These are phyloP conservation scores for Discostella pseudostelligera DNA, from an alignment of 108 stramenopile species.

Conservation along the genomic window DNA sequence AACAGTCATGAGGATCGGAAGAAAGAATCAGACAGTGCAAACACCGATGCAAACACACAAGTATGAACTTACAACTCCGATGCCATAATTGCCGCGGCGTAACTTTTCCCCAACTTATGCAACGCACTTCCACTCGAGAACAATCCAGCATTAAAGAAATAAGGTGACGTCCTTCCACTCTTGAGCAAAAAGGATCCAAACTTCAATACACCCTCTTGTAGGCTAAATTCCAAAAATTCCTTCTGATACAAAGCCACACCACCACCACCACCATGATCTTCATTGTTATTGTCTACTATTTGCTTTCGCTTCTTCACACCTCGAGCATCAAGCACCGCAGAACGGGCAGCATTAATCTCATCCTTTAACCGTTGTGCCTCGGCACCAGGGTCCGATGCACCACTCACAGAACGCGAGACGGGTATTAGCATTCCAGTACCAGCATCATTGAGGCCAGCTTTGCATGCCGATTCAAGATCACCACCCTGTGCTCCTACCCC, in stretches of 20 bases:
- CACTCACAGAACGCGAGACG: conserved; percentile 90
- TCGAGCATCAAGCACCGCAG: conserved; percentile 7
- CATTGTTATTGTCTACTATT: conserved; percentile 3
- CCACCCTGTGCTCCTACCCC: conserved; percentile 99
- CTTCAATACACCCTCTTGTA: conserved; percentile 85
- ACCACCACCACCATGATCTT: no score
- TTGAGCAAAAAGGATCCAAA: conserved; percentile 98
- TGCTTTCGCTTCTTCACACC: conserved; percentile 3
- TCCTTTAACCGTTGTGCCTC: conserved; percentile 83
- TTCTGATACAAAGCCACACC: conserved; percentile 75
- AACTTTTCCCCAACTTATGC: conserved; percentile 83
- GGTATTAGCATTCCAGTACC: conserved; percentile 91
- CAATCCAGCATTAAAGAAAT: conserved; percentile 99
- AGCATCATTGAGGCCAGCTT: conserved; percentile 77
- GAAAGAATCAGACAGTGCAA: neutral
- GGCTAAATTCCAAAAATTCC: conserved; percentile 93
- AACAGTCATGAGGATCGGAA: neutral
- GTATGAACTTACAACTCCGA: conserved; percentile 78
- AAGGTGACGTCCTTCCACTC: conserved; percentile 95
- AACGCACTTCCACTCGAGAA: conserved; percentile 84
- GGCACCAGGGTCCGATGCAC: conserved; percentile 75
- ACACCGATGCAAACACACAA: neutral
- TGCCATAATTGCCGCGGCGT: conserved; percentile 89
- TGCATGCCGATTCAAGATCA: conserved; percentile 75
- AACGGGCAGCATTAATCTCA: conserved; percentile 57